Conservation (phyloP, 2,329 filamentous ascomycete genomes). For the Colletotrichum acutatum region DNA sequence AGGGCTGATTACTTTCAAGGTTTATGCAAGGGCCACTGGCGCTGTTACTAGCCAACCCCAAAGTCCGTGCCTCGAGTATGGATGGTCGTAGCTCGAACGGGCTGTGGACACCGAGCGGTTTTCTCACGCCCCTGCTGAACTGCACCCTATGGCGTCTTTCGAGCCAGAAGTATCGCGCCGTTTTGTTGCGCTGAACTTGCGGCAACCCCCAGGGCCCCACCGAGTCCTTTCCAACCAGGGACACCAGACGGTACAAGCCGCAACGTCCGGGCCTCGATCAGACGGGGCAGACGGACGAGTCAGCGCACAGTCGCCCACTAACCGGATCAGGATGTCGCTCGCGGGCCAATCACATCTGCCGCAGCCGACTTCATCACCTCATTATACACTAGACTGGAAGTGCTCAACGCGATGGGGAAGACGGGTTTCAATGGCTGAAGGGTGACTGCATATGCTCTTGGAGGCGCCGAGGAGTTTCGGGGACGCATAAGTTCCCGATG, state of each 20-base stretch:
- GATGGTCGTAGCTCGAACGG: background rate
- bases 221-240: background rate
- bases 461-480: background rate
- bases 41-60: background rate
- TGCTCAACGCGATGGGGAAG: background rate
- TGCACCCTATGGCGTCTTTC: background rate
- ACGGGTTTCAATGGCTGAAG: background rate
- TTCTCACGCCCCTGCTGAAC: background rate
- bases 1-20: background rate
- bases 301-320: background rate
- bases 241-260: background rate
- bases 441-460: background rate
- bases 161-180: background rate
- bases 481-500: background rate
- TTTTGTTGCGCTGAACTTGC: background rate
- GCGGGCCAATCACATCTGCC: background rate
- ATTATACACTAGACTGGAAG: background rate
- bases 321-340: background rate
- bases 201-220: background rate
- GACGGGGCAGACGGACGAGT: background rate
- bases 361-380: background rate
- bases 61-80: background rate
- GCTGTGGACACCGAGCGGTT: background rate
- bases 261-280: background rate
- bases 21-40: background rate